Base-by-base conservation (phyloP, 2,329 filamentous ascomycete species). In the Scytalidium lignicola region DNA sequence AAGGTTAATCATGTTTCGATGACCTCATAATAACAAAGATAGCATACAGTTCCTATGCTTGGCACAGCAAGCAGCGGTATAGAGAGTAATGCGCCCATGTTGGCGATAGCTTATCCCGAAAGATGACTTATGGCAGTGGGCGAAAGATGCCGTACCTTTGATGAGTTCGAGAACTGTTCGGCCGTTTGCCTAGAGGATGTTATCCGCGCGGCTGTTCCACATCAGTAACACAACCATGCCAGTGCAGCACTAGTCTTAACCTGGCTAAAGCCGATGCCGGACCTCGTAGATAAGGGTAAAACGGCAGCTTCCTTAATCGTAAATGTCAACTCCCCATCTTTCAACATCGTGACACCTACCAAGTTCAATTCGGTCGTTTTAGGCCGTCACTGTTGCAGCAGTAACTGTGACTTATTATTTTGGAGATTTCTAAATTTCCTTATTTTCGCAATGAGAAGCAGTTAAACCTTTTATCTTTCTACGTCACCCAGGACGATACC, bases 51-150 rank as follows among this genome's bases (percentile, higher is more conserved):
- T 68, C 88, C 82, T 58, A 88, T 73, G 73, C 90, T 90, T 55
- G 93, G 93, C 58, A 99, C 69, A 58, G 89, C 91, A 70, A 99
- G 74, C 55, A 99, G 76, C 59, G 93, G 93, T 54, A 99, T 70
- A 54, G 92, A 96, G 48, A 99, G 78, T 62, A 95, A 74, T 59
- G 90, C 92, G 64, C 93, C 93, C 93, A 99, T 99, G 47, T 54
- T 71, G 39, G 37, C 43, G 42, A 44, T 45, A n/a, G 41, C 18
- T 43, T 21, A 42, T 20, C 41, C 12, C 17, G 19, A 20, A 21
- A 20, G 41, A 23, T 13, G 21, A 22, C 21, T 10, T 26, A 42
- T 42, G 37, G 37, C 19, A 13, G 15, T 20, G 18, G 9, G 10
- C 17, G 13, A 12, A 21, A 41, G 13, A 12, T 18, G 17, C n/a